These are phyloP conservation scores for Nothophytophthora sp. DNA, from an alignment of 352 stramenopile species.

Conservation along the genomic window DNA sequence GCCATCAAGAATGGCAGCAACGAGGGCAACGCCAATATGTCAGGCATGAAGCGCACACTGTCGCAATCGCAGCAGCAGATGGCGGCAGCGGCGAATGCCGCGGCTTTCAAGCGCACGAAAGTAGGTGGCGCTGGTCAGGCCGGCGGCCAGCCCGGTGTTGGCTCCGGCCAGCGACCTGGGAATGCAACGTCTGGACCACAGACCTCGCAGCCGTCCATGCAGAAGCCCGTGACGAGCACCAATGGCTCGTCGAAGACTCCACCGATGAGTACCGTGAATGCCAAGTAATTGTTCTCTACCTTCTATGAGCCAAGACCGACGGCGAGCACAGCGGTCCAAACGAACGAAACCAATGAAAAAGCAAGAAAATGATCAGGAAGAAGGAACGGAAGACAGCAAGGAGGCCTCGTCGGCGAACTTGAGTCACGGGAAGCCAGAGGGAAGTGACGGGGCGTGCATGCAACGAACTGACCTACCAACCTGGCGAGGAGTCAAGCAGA, in stretches of 20 bases:
- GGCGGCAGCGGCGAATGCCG: slow-evolving; percentile 75
- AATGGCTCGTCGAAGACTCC: slow-evolving; percentile 83
- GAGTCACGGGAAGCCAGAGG: slow-evolving; percentile 32
- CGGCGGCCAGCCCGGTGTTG: slow-evolving; percentile 19
- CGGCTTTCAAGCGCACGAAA: slow-evolving; percentile 85
- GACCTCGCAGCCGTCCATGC: slow-evolving; percentile 62
- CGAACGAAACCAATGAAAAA: slow-evolving; percentile 15
- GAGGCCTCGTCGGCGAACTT: slow-evolving; percentile 26
- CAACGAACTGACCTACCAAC: slow-evolving; percentile 15
- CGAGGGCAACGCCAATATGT: slow-evolving; percentile 20
- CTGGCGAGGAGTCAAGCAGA: slow-evolving; percentile 21
- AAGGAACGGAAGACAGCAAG: slow-evolving; percentile 15
- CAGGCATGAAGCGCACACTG: slow-evolving; percentile 68
- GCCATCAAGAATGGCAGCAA: slow-evolving; percentile 33
- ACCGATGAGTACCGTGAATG: slow-evolving; percentile 88
- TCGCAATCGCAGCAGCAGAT: slow-evolving; percentile 85
- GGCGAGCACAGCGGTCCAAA: slow-evolving; percentile 16
- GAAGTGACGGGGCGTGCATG: slow-evolving; percentile 19
- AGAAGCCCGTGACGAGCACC: slow-evolving; percentile 68
- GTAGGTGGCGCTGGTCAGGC: slow-evolving; percentile 33
- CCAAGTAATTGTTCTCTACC: slow-evolving; percentile 60
- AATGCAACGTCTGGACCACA: slow-evolving; percentile 42
- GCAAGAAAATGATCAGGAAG: slow-evolving; percentile 24
- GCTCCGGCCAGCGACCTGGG: slow-evolving; percentile 22
- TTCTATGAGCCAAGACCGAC: slow-evolving; percentile 34